A percentile compares a stretch with the other conserved stretches of the same genome.
Conservation (phyloP, 140 eudicot genomes). For the Senecio squalidus region DNA sequence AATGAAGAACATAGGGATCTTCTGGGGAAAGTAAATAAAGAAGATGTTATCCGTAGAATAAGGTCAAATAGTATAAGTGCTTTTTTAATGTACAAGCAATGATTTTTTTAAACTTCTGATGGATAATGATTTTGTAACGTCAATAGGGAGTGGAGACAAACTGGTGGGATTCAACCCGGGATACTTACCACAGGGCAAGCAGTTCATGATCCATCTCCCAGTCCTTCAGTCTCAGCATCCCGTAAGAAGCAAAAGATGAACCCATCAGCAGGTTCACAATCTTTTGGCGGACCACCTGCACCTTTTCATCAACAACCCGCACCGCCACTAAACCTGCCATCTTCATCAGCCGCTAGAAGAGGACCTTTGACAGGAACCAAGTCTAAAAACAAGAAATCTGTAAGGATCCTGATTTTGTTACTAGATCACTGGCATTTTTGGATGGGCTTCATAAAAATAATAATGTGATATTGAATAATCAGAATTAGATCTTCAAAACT, state of each 20-base stretch:
- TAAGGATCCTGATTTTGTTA: constrained; percentile 9
- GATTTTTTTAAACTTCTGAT: constrained; percentile 25
- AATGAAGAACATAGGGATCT: constrained; percentile 95
- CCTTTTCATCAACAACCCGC: constrained; percentile 54
- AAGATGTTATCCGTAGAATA: constrained; percentile 77
- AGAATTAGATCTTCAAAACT: no score
- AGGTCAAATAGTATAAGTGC: constrained; percentile 39
- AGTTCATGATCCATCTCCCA: constrained; percentile 66
- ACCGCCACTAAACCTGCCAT: constrained; percentile 49
- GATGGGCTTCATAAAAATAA: no score
- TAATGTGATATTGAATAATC: no score
- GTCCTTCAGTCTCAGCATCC: constrained; percentile 85
- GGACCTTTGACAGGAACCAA: constrained; percentile 64
- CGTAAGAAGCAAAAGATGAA: constrained; percentile 78
- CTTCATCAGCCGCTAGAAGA: constrained; percentile 68
- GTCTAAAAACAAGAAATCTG: constrained; percentile 73
- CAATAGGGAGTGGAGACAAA: constrained; percentile 89
- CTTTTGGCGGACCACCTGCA: constrained; percentile 76
- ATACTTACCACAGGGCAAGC: constrained; percentile 51
- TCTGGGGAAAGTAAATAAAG: constrained; percentile 70
- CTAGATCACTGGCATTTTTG: no score
- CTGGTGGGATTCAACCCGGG: constrained; percentile 69
- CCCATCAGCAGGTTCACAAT: constrained; percentile 60
- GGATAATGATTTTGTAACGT: constrained; percentile 20
- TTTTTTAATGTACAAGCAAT: neutral